Percentiles rank a stretch among this genome's conserved stretches.
Evolutionary conservation across 2,329 filamentous ascomycete species (phyloP).

Genomic region (Trichoderma asperellum): DNA sequence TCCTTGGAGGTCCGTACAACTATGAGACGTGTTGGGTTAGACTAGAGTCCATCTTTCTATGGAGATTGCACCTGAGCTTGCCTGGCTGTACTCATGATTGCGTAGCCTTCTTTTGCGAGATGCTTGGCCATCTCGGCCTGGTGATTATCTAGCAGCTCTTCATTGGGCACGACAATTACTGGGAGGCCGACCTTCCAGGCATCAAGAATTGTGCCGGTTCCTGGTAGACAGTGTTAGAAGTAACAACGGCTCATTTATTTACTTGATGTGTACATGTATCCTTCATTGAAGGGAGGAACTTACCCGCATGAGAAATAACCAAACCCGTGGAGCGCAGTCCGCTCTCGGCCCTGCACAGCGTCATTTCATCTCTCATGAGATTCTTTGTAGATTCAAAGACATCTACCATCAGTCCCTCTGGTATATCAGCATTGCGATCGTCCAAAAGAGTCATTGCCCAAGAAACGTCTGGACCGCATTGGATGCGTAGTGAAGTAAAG

Average conservation of each 20-base stretch:
- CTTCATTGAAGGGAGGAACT: background rate
- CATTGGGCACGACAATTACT: conserved; percentile 89
- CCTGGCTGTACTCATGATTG: conserved; percentile 70
- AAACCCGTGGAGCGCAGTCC: conserved; percentile 64
- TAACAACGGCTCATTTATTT: background rate
- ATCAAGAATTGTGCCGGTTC: conserved; percentile 87
- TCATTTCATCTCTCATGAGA: conserved; percentile 55
- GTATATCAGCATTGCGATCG: conserved; percentile 34
- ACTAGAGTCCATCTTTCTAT: background rate
- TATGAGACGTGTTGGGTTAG: conserved; percentile 29
- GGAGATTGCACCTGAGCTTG: conserved; percentile 45
- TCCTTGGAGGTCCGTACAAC: conserved; percentile 41
- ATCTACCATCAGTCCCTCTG: conserved; percentile 35
- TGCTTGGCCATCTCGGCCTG: conserved; percentile 84
- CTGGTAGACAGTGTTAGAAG: conserved; percentile 49
- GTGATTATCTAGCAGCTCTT: conserved; percentile 81
- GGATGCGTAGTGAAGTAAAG: conserved; percentile 75
- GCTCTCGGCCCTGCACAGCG: conserved; percentile 52
- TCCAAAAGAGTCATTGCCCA: conserved; percentile 39
- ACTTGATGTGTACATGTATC: background rate
- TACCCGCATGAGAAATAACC: conserved; percentile 88
- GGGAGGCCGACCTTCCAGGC: conserved; percentile 73
- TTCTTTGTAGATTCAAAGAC: conserved; percentile 43
- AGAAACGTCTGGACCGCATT: conserved; percentile 73
- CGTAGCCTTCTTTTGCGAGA: conserved; percentile 74